phyloP scores from a whole-genome alignment of 2,329 filamentous ascomycete species.

The Hypoxylon sp. region DNA sequence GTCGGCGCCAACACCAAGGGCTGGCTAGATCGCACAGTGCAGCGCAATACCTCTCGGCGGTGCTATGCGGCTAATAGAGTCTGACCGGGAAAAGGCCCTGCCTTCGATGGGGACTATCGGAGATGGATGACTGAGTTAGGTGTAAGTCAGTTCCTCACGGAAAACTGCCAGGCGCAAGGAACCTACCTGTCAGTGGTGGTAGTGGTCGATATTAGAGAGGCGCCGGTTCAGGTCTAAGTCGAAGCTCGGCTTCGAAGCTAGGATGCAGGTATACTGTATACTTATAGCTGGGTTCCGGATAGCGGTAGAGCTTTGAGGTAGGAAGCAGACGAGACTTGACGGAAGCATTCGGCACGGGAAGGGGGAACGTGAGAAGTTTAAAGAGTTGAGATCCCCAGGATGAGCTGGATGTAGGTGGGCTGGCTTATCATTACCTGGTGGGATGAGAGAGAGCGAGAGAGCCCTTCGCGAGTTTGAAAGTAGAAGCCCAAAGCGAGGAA shows the following conservation, averaged over 20 bases:
- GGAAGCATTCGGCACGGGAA: conserved; percentile 36
- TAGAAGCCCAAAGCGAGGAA: conserved; percentile 41
- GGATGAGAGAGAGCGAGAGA: conserved; percentile 37
- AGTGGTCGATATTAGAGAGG: conserved; percentile 26
- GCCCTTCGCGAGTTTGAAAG: conserved; percentile 28
- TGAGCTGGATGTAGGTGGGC: conserved; percentile 35
- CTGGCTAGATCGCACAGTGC: conserved; percentile 39
- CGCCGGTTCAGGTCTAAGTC: conserved; percentile 17
- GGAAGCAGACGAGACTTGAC: conserved; percentile 29
- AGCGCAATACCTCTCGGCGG: conserved; percentile 38
- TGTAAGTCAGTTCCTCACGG: conserved; percentile 39
- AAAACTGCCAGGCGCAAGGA: conserved; percentile 24
- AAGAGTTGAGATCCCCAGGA: conserved; percentile 37
- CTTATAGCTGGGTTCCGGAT: conserved; percentile 16
- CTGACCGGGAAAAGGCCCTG: conserved; percentile 43
- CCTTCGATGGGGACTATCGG: conserved; percentile 41
- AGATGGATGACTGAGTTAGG: conserved; percentile 37
- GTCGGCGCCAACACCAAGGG: conserved; percentile 40
- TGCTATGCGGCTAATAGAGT: conserved; percentile 44
- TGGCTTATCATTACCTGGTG: conserved; percentile 42
- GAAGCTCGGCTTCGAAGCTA: conserved; percentile 15
- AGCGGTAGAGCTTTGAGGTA: conserved; percentile 19
- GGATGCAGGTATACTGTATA: conserved; percentile 15
- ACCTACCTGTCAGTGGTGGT: conserved; percentile 25
- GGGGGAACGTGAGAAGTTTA: conserved; percentile 45